Base-by-base conservation (phyloP, 164 flowering plant species). In the Chimonanthus salicifolius region DNA sequence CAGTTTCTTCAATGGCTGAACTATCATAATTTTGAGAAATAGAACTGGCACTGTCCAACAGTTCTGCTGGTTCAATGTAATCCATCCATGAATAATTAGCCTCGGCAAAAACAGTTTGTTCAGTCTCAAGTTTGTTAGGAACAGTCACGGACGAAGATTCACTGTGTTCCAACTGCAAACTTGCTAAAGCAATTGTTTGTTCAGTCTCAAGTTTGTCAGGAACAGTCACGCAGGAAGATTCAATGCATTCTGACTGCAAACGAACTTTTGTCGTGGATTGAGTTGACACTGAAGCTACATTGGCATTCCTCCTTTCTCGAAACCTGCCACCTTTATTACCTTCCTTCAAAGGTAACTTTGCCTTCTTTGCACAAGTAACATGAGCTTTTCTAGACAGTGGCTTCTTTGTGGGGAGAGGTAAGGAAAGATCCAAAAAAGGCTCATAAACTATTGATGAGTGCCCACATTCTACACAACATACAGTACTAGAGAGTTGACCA, bases 361-460 rank as follows among this genome's bases (percentile, higher is more conserved):
- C 67, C 77, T 87, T 96, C 83, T 81, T 89, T 6, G 82, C 74
- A 69, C 83, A 85, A 81, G 87, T 45, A 16, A 76, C 78, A 10
- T 82, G 78, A 58, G 62, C 78, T 78, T 85, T 88, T 69, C 80
- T 86, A 45, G 87, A 18, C 64, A 83, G 83, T 54, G 89, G 83
- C 74, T 88, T 92, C 84, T 88, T 94, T 13, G 86, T 86, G 69
- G 97, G 97, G 49, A 96, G 87, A 15, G 98, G 89, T 33, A 96
- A 82, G 4, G 99, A 96, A 33, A 96, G 90, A 83, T 96, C 99
- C 73, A 94, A 77, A 84, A 88, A 94, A 49, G 93, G 94, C 80
- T 96, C 99, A 79, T 83, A 85, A 45, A 90, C 94, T n/a, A 82
- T 84, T 21, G 99, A 96, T 20, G 95, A 81, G 71, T 90, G 90